Evolutionary conservation across 495 filamentous ascomycete species (phyloP).

Genomic region (Astrothelium macrocarpum): DNA sequence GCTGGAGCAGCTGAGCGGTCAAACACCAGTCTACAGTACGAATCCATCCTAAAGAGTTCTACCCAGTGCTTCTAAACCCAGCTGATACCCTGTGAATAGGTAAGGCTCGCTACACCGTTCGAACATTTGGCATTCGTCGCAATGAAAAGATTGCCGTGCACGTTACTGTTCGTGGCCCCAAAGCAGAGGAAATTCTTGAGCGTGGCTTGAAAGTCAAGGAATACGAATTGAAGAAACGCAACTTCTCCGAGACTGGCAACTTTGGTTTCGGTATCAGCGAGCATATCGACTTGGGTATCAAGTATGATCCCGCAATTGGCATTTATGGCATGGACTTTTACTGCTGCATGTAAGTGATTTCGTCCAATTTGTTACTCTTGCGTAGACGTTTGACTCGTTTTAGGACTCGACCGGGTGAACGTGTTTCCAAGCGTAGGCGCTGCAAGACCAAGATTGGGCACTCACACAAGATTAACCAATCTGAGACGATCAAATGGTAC

Average conservation of each 20-base stretch:
- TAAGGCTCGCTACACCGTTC: conserved; percentile 99
- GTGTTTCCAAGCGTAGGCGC: conserved; percentile 89
- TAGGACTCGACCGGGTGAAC: conserved; percentile 91
- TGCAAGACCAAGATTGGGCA: conserved; percentile 76
- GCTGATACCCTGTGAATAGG: conserved; percentile 37
- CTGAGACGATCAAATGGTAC: conserved; percentile 98
- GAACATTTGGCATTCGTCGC: conserved; percentile 99
- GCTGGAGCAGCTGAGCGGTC: conserved; percentile 97
- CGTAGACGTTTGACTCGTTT: not conserved
- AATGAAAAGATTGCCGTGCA: conserved; percentile 99
- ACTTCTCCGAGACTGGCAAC: conserved; percentile 99
- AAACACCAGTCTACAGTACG: conserved; percentile 98
- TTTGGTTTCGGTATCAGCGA: conserved; percentile 99
- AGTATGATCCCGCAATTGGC: conserved; percentile 98
- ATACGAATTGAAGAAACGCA: conserved; percentile 96
- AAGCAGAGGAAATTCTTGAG: conserved; percentile 99
- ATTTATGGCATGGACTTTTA: conserved; percentile 99
- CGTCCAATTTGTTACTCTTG: not conserved
- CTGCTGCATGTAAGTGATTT: conserved; percentile 80
- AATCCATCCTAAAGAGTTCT: conserved; percentile 7
- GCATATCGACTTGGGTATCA: conserved; percentile 99
- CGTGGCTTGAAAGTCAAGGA: conserved; percentile 99
- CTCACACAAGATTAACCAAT: conserved; percentile 81
- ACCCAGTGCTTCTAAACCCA: not conserved
- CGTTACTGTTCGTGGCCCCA: conserved; percentile 98